phyloP scores from a whole-genome alignment of 2,329 filamentous ascomycete species.

The Monosporascus sp. region DNA sequence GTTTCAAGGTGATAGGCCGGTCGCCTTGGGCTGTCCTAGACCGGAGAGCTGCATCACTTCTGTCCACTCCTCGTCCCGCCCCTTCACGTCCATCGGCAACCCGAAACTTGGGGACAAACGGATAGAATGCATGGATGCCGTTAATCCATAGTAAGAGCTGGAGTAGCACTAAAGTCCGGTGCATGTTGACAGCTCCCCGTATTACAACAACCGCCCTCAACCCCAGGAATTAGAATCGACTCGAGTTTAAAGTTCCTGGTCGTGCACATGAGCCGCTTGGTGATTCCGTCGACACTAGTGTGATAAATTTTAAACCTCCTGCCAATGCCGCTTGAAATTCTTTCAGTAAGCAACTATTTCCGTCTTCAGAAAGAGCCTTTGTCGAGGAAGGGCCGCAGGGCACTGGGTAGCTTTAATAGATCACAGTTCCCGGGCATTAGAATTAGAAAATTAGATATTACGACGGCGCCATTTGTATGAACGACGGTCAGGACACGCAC shows the following conservation, averaged over 20 bases:
- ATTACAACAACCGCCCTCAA: not conserved
- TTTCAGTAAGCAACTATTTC: not conserved
- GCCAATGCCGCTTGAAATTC: not conserved
- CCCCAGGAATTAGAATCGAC: not conserved
- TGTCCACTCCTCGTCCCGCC: constrained; percentile 8
- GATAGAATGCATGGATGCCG: constrained; percentile 43
- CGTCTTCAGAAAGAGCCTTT: not conserved
- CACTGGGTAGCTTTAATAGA: not conserved
- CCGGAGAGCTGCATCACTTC: constrained; percentile 1
- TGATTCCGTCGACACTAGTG: not conserved
- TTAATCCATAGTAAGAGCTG: constrained; percentile 45
- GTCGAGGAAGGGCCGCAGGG: not conserved
- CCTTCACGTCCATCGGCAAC: not conserved
- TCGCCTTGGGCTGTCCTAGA: constrained; percentile 5
- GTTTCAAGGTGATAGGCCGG: constrained; percentile 34
- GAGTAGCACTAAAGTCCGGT: constrained; percentile 29
- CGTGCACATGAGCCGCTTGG: not conserved
- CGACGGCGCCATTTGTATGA: constrained; percentile 19
- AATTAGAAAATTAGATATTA: constrained; percentile 26
- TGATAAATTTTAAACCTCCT: not conserved
- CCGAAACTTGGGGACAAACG: constrained; percentile 31
- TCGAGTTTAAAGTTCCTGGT: not conserved
- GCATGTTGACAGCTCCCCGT: constrained; percentile 19
- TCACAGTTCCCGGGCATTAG: not conserved
- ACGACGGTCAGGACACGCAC: too few species aligned